These are phyloP conservation scores for Nakazawaea pomicola DNA, from an alignment of 805 yeast species.

Conservation along the genomic window DNA sequence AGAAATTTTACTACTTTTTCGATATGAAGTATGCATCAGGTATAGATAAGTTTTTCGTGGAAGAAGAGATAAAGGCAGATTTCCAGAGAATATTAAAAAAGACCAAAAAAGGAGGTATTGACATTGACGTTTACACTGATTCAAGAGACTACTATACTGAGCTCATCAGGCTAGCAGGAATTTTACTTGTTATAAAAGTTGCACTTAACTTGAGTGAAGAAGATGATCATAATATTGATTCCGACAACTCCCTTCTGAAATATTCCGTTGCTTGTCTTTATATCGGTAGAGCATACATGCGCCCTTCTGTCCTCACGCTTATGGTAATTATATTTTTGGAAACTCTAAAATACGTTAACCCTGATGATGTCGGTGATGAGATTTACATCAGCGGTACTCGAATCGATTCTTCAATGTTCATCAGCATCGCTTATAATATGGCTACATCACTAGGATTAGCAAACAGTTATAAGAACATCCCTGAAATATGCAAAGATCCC, in stretches of 20 bases:
- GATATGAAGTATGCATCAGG: conserved; percentile 5
- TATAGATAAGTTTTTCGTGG: conserved; percentile 1
- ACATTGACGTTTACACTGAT: conserved; percentile 7
- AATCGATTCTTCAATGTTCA: neutral
- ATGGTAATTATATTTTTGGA: conserved; percentile 1
- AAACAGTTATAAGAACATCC: neutral
- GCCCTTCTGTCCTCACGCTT: conserved; percentile 3
- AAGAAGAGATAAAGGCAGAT: conserved; percentile 3
- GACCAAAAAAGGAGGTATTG: conserved; percentile 11
- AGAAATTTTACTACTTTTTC: conserved; percentile 8
- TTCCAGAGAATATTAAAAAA: conserved; percentile 8
- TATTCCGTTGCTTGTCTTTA: conserved; percentile 6
- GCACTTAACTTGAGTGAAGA: conserved; percentile 6
- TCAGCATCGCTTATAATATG: neutral
- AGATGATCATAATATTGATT: conserved; percentile 3
- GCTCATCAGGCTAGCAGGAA: conserved; percentile 4
- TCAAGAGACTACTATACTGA: conserved; percentile 2
- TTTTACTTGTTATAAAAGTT: conserved; percentile 8
- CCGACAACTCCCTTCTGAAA: conserved; percentile 1
- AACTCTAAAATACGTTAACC: conserved; percentile 4
- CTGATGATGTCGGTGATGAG: conserved; percentile 8
- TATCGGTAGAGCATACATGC: conserved; percentile 1
- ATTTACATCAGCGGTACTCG: neutral
- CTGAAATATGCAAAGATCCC: neutral
- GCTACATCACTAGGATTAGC: conserved; percentile 4